Evolutionary conservation across 1,284 basidiomycete species (phyloP).

Genomic region (Cutaneotrichosporon curvatum): DNA sequence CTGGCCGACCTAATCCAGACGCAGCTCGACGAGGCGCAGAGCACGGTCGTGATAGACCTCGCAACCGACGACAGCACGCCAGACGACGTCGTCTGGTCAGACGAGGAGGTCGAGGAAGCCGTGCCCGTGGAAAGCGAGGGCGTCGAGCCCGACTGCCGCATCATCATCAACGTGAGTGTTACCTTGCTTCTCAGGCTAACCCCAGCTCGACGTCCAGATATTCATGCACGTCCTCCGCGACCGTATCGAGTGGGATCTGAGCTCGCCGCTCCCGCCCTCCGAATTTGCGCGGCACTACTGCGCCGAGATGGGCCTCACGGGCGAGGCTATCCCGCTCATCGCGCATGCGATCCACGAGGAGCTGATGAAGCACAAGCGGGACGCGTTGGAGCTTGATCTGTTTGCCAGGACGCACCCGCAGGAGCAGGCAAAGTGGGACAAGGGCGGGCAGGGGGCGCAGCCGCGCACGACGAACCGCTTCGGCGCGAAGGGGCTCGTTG

Average conservation of each 20-base stretch:
- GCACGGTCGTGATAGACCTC: slow-evolving; percentile 61
- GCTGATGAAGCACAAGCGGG: slow-evolving; percentile 86
- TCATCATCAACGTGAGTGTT: slow-evolving; percentile 77
- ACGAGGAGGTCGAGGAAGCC: slow-evolving; percentile 24
- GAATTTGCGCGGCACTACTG: slow-evolving; percentile 74
- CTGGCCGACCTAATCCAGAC: slow-evolving; percentile 79
- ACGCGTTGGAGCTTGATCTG: slow-evolving; percentile 86
- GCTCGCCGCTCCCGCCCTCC: slow-evolving; percentile 84
- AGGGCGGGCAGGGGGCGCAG: slow-evolving; percentile 52
- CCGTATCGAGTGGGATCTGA: slow-evolving; percentile 96
- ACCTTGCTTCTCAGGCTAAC: too few relatives aligned
- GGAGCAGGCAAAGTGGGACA: slow-evolving; percentile 58
- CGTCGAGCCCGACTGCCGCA: slow-evolving; percentile 75
- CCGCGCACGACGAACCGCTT: slow-evolving; percentile 53
- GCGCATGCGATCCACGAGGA: slow-evolving; percentile 93
- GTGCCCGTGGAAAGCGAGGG: slow-evolving; percentile 39
- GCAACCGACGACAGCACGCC: slow-evolving; percentile 32
- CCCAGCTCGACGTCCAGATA: slow-evolving; percentile 94
- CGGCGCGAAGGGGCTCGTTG: slow-evolving; percentile 69
- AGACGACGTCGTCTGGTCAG: slow-evolving; percentile 35
- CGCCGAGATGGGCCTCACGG: slow-evolving; percentile 75
- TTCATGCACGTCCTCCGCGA: slow-evolving; percentile 83
- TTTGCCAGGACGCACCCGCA: slow-evolving; percentile 55
- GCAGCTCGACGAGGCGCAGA: slow-evolving; percentile 82
- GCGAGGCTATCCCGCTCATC: slow-evolving; percentile 80